Evolutionary conservation across 345 rosid genomes (phyloP), one percentile per base, ranked within the genome.

Genomic region (Reutealis trisperma): DNA sequence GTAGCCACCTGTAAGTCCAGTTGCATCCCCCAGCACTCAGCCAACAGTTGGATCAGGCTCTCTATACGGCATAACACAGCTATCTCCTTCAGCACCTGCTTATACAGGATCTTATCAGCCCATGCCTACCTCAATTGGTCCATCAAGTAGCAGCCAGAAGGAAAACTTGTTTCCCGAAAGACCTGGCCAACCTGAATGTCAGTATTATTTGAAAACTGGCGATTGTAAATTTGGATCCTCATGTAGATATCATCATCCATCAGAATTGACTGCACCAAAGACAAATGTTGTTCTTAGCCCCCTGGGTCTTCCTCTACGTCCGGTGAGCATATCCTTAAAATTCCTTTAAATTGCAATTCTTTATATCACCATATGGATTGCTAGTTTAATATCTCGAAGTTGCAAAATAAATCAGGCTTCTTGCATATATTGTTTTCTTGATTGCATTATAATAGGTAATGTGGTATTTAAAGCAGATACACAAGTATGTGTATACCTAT

Each of bases 161-260:
- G 98, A 92, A 42, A 86, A 78, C 18, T 59, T 78, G 45, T 94
- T 90, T 87, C 99, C 99, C 4, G 93, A 91, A 74, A 88, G 97
- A 80, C 97, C 90, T 41, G 97, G 92, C 74, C 93, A 93, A 63
- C 97, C 91, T 2, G 97, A 93, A 70, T 93, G 99, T 85, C 97
- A 86, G 72, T 85, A 89, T 85, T 96, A 85, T 86, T 69, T 92
- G 89, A 96, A 87, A 86, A 96, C 94, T 6, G 94, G 98, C 25
- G 92, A 92, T 21, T 96, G 99, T 86, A 93, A 86, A 87, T 93
- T 83, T 34, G 95, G 97, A 76, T 85, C 94, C 44, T 89, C 91
- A 0, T 93, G 99, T 88, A 92, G 83, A 89, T 96, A 86, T 81
- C 97, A 96, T 87, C 99, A 96, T 79, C 99, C 98, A 14, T 87